phyloP scores from a whole-genome alignment of 345 rosid genomes.

The Balakata baccata region DNA sequence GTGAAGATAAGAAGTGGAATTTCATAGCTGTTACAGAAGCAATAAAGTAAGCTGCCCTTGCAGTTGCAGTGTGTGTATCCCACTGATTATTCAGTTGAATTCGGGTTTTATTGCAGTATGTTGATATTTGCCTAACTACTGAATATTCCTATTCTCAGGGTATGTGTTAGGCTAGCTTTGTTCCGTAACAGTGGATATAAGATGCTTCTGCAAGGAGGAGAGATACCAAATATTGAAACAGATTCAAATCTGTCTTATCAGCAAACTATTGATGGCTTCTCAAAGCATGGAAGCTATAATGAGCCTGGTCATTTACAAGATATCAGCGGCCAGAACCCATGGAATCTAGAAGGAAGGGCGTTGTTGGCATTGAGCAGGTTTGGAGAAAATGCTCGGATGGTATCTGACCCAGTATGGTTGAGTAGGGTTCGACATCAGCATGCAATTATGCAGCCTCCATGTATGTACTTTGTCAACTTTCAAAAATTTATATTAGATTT shows the following conservation, averaged over 20 bases:
- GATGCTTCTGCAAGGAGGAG: slow-evolving; percentile 95
- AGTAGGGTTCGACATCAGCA: slow-evolving; percentile 61
- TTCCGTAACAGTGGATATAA: slow-evolving; percentile 70
- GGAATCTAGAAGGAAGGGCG: slow-evolving; percentile 80
- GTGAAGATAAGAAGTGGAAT: slow-evolving; percentile 78
- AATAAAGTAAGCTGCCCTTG: slow-evolving; percentile 52
- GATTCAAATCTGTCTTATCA: slow-evolving; percentile 38
- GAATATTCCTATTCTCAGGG: slow-evolving; percentile 43
- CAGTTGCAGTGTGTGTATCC: neutral
- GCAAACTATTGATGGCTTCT: slow-evolving; percentile 23
- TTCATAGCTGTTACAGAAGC: slow-evolving; percentile 81
- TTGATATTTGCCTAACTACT: slow-evolving; percentile 15
- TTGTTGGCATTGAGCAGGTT: slow-evolving; percentile 69
- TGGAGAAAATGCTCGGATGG: slow-evolving; percentile 69
- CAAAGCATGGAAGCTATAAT: slow-evolving; percentile 24
- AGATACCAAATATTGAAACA: slow-evolving; percentile 59
- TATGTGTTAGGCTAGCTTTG: slow-evolving; percentile 61
- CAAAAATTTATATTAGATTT: slow-evolving; percentile 5
- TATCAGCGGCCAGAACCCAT: slow-evolving; percentile 34
- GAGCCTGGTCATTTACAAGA: slow-evolving; percentile 31
- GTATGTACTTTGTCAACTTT: slow-evolving; percentile 28
- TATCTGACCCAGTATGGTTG: slow-evolving; percentile 50
- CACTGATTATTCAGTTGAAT: no score
- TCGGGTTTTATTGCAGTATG: neutral
- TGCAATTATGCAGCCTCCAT: slow-evolving; percentile 49